A percentile compares a stretch with the other conserved stretches of the same genome.
Evolutionary conservation across 108 stramenopile genomes (phyloP).

Genomic region (Chaetoceros muelleri): DNA sequence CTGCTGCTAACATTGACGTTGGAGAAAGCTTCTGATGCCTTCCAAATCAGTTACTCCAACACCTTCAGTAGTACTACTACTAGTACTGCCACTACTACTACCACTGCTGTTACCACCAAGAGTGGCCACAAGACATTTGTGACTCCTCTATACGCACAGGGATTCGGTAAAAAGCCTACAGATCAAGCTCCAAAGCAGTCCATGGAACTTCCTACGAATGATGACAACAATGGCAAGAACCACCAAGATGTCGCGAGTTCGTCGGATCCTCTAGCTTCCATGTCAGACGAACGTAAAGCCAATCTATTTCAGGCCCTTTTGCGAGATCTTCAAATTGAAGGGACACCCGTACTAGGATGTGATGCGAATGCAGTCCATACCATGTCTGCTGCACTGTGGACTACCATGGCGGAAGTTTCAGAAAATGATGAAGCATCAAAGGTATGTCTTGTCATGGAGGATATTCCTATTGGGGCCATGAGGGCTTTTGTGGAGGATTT

Average conservation of each 20-base stretch:
- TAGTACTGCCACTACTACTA: no score
- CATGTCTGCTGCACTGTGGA: conserved; percentile 67
- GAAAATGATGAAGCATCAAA: conserved; percentile 26
- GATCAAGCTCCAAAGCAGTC: neutral
- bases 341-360: conserved; percentile 65
- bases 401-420: conserved; percentile 61
- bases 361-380: conserved; percentile 59
- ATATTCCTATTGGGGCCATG: conserved; percentile 46
- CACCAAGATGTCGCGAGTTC: no score
- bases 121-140: no score
- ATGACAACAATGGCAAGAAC: no score
- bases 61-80: no score
- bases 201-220: neutral
- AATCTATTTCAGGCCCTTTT: conserved; percentile 55
- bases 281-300: conserved; percentile 23
- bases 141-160: neutral
- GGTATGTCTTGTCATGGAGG: conserved; percentile 58
- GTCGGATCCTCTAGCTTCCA: no score
- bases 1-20: no score
- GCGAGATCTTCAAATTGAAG: conserved; percentile 65
- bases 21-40: no score
- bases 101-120: no score
- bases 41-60: no score
- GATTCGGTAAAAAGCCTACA: neutral
- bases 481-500: conserved; percentile 62